Base-by-base conservation (phyloP, 768 basidiomycete species). In the Floccularia luteovirens region DNA sequence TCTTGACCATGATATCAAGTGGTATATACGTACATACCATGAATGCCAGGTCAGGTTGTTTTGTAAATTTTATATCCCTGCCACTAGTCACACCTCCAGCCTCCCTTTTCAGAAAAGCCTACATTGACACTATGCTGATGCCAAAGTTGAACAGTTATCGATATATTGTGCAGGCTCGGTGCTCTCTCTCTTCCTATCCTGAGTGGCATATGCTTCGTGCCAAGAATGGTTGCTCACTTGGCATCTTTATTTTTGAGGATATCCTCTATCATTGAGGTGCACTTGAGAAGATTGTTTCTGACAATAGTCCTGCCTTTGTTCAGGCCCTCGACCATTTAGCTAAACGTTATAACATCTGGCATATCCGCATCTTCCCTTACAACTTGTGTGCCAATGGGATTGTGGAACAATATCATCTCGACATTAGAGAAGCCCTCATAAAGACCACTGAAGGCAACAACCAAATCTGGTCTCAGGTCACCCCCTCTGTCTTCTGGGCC, bases 311-410 rank as follows among this genome's bases (percentile, higher is more conserved):
- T 2, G 50, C 47, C 22, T 39, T 46, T 2, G 47, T 43, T 11
- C 11, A 17, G 19, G 33, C 33, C 8, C 19, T 34, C 19, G 10
- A 34, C 11, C 8, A 34, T 4, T 36, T 48, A 3, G 21, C 42
- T 8, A 38, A 41, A 8, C 8, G 33, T 11, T 22, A 49, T 44
- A 23, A 51, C 52, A 0, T 51, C 50, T 33, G 39, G 4, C 63
- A 63, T 11, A 46, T 64, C 25, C 21, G 43, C 1, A 61, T 66
- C 8, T 61, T 55, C 1, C 46, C 56, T 1, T 65, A 64, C 39
- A 66, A 67, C 39, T 57, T 54, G 1, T 50, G 53, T 36, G 63
- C 54, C 2, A 64, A 64, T 36, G 59, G 65, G 23, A 50, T 65
- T 13, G 60, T 67, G 0, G 62, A 67, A 51, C 39, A 54, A 11